Base-by-base conservation (phyloP, 305 asterid genomes). In the Fraxinus ornus region DNA sequence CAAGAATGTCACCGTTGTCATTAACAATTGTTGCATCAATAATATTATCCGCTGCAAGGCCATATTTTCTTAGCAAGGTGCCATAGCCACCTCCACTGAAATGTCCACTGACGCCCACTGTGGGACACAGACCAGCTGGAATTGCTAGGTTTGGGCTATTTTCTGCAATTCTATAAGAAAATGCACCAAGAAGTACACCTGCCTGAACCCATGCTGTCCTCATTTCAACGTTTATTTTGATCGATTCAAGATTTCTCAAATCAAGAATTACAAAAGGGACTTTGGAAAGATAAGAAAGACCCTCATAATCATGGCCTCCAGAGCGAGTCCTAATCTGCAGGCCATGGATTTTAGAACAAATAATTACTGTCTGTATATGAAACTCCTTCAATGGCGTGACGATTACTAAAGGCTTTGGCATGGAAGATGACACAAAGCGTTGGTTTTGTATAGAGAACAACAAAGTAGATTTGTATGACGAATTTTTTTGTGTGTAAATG, bases 301-400 rank as follows among this genome's bases (percentile, higher is more conserved):
- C 91, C 74, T 86, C 91, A 32, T 86, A 88, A 77, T 88, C 91
- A 10, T 88, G 91, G 44, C 89, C 91, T 8, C 90, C 89, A 15
- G 87, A 57, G 5, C 89, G 89, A 4, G 73, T 72, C 6, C 89
- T 87, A 12, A 86, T 33, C 19, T 84, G 86, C 7, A 89, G 44
- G 26, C 24, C 72, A 24, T 44, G 74, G 17, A 28, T 78, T 15
- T 79, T 78, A 3, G 92, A 82, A 74, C 90, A 89, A 24, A 24
- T 21, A 72, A 87, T 80, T 9, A 28, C 81, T 8, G 84, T 47
- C 41, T 83, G 90, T 28, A 87, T 83, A 15, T 89, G 90, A 7
- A 84, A 70, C 36, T 85, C 88, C 24, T 17, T 73, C 13, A 60
- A 3, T 24, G 91, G 88, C 47, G 88, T 86, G 3, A 83, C 57